phyloP scores from a whole-genome alignment of 2,329 filamentous ascomycete species.

The Fusarium siculi region DNA sequence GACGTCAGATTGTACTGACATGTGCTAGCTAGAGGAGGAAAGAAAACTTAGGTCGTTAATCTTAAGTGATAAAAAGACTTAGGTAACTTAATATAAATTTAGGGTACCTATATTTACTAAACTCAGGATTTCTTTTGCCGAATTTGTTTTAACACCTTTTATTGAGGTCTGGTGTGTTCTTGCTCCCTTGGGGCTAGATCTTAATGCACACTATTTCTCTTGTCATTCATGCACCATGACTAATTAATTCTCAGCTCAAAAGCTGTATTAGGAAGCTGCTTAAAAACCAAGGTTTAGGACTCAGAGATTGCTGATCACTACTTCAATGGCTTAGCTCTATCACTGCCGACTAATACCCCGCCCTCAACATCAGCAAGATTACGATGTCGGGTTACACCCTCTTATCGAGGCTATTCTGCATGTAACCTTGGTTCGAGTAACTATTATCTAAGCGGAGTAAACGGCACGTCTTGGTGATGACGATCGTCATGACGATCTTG shows the following conservation, averaged over 20 bases:
- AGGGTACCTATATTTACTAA: too few species aligned
- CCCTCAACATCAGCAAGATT: not conserved
- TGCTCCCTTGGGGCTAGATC: too few species aligned
- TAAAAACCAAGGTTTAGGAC: constrained; percentile 3
- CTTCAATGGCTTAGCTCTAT: constrained; percentile 11
- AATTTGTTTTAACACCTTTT: too few species aligned
- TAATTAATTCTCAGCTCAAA: not conserved
- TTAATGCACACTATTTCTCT: too few species aligned
- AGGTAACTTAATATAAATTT: too few species aligned
- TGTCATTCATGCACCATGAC: not conserved
- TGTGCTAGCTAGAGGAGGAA: too few species aligned
- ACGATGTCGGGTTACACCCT: not conserved
- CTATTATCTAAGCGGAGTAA: not conserved
- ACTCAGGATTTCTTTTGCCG: too few species aligned
- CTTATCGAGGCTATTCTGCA: not conserved
- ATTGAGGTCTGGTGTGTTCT: too few species aligned
- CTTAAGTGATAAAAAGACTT: too few species aligned
- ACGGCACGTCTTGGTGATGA: not conserved
- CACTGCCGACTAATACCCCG: constrained; percentile 7
- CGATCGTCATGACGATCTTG: not conserved
- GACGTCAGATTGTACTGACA: not conserved
- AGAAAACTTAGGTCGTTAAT: too few species aligned
- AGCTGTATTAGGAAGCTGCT: constrained; percentile 25
- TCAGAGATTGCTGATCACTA: constrained; percentile 14
- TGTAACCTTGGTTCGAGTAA: not conserved